A percentile compares a stretch with the other conserved stretches of the same genome.
phyloP scores from a whole-genome alignment of 2,329 filamentous ascomycete genomes.

The Aspergillus jensenii region DNA sequence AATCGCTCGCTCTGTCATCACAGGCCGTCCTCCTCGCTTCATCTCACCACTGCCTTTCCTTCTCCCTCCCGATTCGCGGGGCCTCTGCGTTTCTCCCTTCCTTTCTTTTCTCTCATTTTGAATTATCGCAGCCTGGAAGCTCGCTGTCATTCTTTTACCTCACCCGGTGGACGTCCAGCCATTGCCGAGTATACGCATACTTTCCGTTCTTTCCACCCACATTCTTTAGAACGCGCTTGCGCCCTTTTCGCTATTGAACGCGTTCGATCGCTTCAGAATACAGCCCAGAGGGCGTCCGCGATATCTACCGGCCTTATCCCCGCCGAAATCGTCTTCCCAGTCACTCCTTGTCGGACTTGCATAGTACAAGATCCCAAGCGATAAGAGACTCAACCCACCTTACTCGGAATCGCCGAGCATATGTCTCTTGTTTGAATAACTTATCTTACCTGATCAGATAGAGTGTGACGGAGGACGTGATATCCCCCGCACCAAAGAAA shows the following conservation, averaged over 20 bases:
- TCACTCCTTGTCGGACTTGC: neutral
- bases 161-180: conserved; percentile 21
- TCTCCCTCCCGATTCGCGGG: neutral
- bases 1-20: neutral
- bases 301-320: neutral
- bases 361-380: neutral
- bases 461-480: neutral
- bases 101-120: conserved; percentile 13
- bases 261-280: conserved; percentile 6
- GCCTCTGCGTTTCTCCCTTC: conserved; percentile 11
- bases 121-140: conserved; percentile 29
- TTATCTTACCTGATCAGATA: neutral
- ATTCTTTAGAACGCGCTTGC: conserved; percentile 24
- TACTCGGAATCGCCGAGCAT: neutral
- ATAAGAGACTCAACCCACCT: neutral
- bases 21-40: neutral
- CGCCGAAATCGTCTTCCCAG: neutral
- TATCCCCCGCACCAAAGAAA: neutral
- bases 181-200: conserved; percentile 13
- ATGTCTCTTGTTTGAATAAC: neutral
- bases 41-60: neutral
- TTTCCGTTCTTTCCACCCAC: conserved; percentile 22
- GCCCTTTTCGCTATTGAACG: conserved; percentile 12
- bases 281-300: neutral
- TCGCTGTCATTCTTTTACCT: conserved; percentile 39